Percentiles rank a stretch among this genome's conserved stretches.
These are phyloP conservation scores for Polygonum aviculare DNA, from an alignment of 148 eudicot species.

Conservation along the genomic window DNA sequence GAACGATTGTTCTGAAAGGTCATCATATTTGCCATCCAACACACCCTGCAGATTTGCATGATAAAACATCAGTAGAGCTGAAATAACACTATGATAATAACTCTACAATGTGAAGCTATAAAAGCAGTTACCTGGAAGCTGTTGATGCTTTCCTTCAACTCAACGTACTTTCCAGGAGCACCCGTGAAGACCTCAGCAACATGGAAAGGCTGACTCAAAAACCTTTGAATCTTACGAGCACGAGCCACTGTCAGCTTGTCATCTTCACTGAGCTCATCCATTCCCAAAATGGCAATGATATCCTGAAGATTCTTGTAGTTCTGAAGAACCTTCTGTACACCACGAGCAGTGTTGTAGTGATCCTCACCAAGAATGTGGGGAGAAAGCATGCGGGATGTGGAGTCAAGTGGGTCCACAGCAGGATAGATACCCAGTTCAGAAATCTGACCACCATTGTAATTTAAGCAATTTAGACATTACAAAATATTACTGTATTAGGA, in stretches of 20 bases:
- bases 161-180: constrained; percentile 80
- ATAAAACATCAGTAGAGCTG: neutral
- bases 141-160: constrained; percentile 81
- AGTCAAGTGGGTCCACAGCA: constrained; percentile 12
- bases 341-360: constrained; percentile 97
- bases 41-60: constrained; percentile 54
- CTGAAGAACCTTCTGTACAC: constrained; percentile 92
- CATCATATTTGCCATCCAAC: constrained; percentile 94
- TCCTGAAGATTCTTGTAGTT: constrained; percentile 98
- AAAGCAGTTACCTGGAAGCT: constrained; percentile 77
- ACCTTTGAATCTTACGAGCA: constrained; percentile 91
- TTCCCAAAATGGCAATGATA: constrained; percentile 97
- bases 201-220: constrained; percentile 90
- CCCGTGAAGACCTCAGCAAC: constrained; percentile 14
- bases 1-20: constrained; percentile 88
- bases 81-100: neutral
- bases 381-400: constrained; percentile 63
- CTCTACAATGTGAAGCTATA: neutral
- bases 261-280: constrained; percentile 99
- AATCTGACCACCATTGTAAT: constrained; percentile 31
- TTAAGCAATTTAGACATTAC: neutral
- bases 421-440: constrained; percentile 95
- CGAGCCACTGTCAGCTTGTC: constrained; percentile 96
- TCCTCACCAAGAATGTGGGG: constrained; percentile 94
- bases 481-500: neutral